phyloP scores from a whole-genome alignment of 2,329 filamentous ascomycete genomes.

The Ustilaginoidea virens region DNA sequence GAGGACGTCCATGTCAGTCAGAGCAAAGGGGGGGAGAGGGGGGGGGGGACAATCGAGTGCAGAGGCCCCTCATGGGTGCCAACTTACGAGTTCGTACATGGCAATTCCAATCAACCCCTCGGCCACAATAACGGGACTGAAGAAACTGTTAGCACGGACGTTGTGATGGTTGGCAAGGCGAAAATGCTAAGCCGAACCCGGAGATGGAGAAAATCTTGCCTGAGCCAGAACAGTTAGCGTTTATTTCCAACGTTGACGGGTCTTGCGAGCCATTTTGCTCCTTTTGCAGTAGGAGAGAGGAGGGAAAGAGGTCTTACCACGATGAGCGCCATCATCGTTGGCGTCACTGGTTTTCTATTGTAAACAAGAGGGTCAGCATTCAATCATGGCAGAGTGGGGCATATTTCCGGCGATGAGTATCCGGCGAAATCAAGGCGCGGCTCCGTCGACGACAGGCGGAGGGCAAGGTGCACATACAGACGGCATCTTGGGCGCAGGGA shows the following conservation, averaged over 20 bases:
- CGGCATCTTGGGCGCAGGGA: constrained; percentile 33
- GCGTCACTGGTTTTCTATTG: constrained; percentile 18
- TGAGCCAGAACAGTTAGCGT: constrained; percentile 15
- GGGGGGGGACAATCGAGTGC: too few relatives aligned
- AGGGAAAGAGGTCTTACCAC: constrained; percentile 20
- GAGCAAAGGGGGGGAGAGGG: too few relatives aligned
- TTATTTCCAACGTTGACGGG: too few relatives aligned
- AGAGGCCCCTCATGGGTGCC: too few relatives aligned
- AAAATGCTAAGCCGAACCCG: constrained; percentile 29
- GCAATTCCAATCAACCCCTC: constrained; percentile 98
- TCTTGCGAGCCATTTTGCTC: too few relatives aligned
- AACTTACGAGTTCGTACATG: constrained; percentile 92
- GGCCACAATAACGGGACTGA: constrained; percentile 81
- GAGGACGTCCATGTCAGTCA: too few relatives aligned
- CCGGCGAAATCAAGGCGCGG: constrained; percentile 6
- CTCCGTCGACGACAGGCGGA: constrained; percentile 1
- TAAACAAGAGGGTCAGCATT: constrained; percentile 9
- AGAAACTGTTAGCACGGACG: constrained; percentile 8
- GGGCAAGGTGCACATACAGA: constrained; percentile 27
- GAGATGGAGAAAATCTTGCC: constrained; percentile 49
- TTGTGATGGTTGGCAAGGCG: background rate
- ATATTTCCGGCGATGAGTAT: too few relatives aligned
- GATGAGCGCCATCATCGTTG: constrained; percentile 21
- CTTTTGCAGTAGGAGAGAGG: too few relatives aligned
- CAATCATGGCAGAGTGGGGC: too few relatives aligned